Percentiles rank a stretch among this genome's conserved stretches.
These are phyloP conservation scores for Mucor velutinosus DNA, from an alignment of 371 early-diverging fungal species.

Conservation along the genomic window DNA sequence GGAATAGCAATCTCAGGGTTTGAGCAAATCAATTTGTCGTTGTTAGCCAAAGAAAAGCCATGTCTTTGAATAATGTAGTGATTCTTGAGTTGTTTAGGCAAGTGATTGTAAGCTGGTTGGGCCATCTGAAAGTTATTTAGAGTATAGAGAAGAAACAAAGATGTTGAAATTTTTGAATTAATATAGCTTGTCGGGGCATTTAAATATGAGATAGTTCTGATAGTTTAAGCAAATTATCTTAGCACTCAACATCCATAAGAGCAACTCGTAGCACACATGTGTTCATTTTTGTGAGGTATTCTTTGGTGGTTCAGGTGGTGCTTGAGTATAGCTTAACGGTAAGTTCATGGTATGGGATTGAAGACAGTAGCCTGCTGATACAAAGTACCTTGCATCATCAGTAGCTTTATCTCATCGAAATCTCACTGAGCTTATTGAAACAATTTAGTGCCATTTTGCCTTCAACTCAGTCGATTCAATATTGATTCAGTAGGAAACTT, in stretches of 20 bases:
- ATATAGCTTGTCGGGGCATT: neutral
- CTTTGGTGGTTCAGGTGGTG: neutral
- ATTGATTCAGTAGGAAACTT: neutral
- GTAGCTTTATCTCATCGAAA: neutral
- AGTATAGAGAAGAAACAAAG: neutral
- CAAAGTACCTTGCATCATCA: neutral
- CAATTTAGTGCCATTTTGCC: neutral
- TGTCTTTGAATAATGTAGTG: slow-evolving; percentile 51
- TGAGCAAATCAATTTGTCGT: slow-evolving; percentile 44
- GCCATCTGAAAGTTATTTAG: slow-evolving; percentile 1
- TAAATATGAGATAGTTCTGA: neutral
- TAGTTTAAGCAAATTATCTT: neutral
- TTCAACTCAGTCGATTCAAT: neutral
- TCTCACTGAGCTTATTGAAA: neutral
- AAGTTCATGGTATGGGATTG: neutral
- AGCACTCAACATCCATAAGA: neutral
- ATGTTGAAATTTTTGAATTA: neutral
- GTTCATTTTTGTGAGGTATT: neutral
- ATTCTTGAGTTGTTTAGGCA: slow-evolving; percentile 41
- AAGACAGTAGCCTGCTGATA: neutral
- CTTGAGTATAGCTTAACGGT: neutral
- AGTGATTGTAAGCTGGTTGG: slow-evolving; percentile 36
- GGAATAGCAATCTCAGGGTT: slow-evolving; percentile 56
- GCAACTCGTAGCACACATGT: neutral
- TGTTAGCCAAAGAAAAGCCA: slow-evolving; percentile 52